A percentile compares a stretch with the other conserved stretches of the same genome.
These are phyloP conservation scores for Articulospora tetracladia DNA, from an alignment of 495 filamentous ascomycete species.

Conservation along the genomic window DNA sequence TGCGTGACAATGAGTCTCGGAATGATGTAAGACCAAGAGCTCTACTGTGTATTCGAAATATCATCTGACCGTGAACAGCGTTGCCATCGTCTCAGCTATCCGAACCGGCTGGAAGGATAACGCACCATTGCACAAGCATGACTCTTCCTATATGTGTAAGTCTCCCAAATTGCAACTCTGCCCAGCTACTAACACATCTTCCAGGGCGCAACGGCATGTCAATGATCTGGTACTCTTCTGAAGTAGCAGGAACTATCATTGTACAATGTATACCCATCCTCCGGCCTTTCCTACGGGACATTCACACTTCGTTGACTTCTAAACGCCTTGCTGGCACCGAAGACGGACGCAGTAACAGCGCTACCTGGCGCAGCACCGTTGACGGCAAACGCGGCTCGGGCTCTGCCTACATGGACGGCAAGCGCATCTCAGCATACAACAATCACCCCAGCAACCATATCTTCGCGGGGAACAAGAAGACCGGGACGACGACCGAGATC, in stretches of 20 bases:
- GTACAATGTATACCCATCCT: conserved; percentile 7
- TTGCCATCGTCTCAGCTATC: conserved; percentile 1
- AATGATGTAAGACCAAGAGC: conserved; percentile 31
- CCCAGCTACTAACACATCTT: not conserved
- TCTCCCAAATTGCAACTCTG: not conserved
- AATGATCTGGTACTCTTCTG: conserved; percentile 5
- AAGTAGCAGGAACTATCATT: conserved; percentile 5
- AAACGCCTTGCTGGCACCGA: not conserved
- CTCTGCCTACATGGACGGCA: not conserved
- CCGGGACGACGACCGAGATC: not conserved
- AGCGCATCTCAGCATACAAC: not conserved
- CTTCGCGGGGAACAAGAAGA: not conserved
- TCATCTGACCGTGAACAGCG: not conserved
- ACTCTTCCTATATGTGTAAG: not conserved
- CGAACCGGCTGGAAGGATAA: conserved; percentile 2
- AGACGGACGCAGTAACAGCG: not conserved
- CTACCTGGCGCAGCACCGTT: not conserved
- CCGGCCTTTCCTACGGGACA: not conserved
- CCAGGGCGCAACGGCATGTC: conserved; percentile 5
- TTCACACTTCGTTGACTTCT: not conserved
- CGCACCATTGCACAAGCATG: not conserved
- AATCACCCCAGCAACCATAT: not conserved
- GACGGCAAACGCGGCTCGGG: not conserved
- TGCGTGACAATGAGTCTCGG: conserved; percentile 40
- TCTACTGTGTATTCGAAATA: not conserved